Evolutionary conservation across 2,329 filamentous ascomycete species (phyloP), one percentile per base, ranked within the genome.

Genomic region (Penicillium sp.): DNA sequence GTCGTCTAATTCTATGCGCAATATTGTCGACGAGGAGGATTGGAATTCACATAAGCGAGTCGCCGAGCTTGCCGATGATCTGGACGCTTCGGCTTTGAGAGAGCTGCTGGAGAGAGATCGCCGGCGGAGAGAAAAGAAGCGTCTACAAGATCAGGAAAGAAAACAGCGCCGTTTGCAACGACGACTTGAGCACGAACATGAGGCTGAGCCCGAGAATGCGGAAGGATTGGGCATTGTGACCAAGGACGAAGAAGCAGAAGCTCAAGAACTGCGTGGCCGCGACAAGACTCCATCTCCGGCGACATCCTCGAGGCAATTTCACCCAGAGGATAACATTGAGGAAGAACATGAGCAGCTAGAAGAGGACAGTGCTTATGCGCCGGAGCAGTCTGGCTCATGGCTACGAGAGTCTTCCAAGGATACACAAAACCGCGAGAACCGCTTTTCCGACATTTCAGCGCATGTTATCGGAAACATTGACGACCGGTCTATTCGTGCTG

Each of bases 51-150:
- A 74, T 75, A 89, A 72, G 74, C 78, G 79, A 33, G 82, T 88
- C 47, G 83, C 86, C 58, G 82, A 83, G 46, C 70, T 97, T 46
- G 94, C 91, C 21, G 89, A 97, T 68, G 88, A 90, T 58, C 79
- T 99, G 55, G 90, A 91, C 72, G 89, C 94, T 3, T 84, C 88
- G 52, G 92, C 91, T 64, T 72, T 99, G 40, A 83, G 93, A 58
- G 89, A 96, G 68, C 79, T 97, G 28, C 88, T 99, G 83, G 94
- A 99, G 65, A 81, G 94, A 59, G 94, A 99, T 67, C 82, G 87
- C 62, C 84, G 92, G 65, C 83, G 94, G 57, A 85, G 83, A 62
- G 90, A 96, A 63, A 85, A 85, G 68, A 92, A 89, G 73, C 83
- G 81, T 53, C 81, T 83, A 60, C 86, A 85, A 52, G 89, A 92